phyloP scores from a whole-genome alignment of 129 eudicot species.

The Ambrosia artemisiifolia region DNA sequence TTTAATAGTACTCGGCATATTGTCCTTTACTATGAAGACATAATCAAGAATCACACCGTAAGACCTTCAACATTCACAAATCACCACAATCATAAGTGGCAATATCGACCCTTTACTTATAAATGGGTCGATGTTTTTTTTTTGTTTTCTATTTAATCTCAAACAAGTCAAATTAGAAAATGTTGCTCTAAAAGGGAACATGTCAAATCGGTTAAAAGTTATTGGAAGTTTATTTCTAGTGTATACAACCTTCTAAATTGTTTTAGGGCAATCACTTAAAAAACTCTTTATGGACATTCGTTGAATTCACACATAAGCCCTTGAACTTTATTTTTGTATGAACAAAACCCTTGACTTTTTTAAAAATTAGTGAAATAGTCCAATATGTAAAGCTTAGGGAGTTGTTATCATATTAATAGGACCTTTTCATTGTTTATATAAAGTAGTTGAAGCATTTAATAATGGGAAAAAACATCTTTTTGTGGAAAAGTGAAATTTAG shows the following conservation, averaged over 20 bases:
- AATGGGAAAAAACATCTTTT: neutral
- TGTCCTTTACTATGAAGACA: conserved; percentile 76
- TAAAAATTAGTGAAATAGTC: neutral
- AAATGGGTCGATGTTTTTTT: neutral
- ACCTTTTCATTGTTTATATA: neutral
- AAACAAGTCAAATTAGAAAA: neutral
- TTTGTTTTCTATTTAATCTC: neutral
- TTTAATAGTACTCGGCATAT: conserved; percentile 80
- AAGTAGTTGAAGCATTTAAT: neutral
- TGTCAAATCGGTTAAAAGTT: neutral
- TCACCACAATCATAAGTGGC: neutral
- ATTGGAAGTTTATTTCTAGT: neutral
- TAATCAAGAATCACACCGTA: conserved; percentile 74
- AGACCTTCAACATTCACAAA: conserved; percentile 21
- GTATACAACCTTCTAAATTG: neutral
- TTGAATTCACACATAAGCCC: neutral
- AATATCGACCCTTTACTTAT: neutral
- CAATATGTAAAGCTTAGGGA: neutral
- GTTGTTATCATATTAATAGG: neutral
- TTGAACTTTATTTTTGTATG: neutral
- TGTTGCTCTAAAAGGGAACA: neutral
- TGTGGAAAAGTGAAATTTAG: neutral
- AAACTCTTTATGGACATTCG: neutral
- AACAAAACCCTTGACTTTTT: neutral
- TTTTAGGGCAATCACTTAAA: neutral